Base-by-base conservation (phyloP, 495 filamentous ascomycete genomes). In the Podospora comata region DNA sequence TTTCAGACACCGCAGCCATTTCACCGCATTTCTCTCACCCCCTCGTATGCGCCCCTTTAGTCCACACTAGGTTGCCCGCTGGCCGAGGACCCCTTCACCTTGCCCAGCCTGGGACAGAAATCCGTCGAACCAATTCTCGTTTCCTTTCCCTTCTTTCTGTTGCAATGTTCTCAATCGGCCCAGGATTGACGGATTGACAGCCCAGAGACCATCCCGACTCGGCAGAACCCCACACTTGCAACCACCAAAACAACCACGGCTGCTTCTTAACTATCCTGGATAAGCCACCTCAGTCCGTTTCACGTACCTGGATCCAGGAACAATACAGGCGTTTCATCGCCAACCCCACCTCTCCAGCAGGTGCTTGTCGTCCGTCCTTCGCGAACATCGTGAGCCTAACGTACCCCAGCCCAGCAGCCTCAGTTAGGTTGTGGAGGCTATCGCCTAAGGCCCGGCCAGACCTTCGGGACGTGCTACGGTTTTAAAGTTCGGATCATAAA, bases 101-200 rank as follows among this genome's bases (percentile, higher is more conserved):
- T 48, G 39, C 39, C 39, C 39, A 48, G 39, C 39, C 39, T 13
- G 1, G 39, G 9, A 48, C 9, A 13, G 39, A 48, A 18, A 48
- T 48, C 39, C 39, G 39, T 58, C n/a, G 55, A 58, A 58, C 55
- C 55, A 20, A 18, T 63, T 44, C 34, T 48, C 18, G 48, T n/a
- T 19, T 63, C n/a, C n/a, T 18, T 63, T 26, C 20, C 16, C 30
- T 44, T 60, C 68, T 67, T 67, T 39, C 62, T 62, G 19, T 32
- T 48, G 19, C 54, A 58, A 20, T 44, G 65, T 65, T 65, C 65
- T 66, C 44, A 70, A 64, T 62, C 30, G 60, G 60, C 23, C 26
- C 23, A 23, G 19, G 19, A 30, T 60, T 30, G 16, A 56, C 54
- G 5, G 2, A 20, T 18, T 18, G 19, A 56, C 15, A 56, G 54